Conservation (phyloP, 1,284 basidiomycete genomes). For the Trametes pubescens region DNA sequence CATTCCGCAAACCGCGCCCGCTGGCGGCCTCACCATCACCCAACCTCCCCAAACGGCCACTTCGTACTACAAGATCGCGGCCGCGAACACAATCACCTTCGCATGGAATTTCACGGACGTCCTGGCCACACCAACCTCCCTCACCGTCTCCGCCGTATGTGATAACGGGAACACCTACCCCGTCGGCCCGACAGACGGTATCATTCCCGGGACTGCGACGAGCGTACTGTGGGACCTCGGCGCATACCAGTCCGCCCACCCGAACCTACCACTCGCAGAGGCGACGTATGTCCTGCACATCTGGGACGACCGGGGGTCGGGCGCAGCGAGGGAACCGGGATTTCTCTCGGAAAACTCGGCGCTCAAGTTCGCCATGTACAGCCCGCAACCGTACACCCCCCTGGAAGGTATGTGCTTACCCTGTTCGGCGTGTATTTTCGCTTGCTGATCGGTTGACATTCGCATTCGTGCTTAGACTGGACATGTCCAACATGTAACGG, state of each 20-base stretch:
- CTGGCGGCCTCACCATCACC: conserved; percentile 75
- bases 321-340: conserved; percentile 66
- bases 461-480: conserved; percentile 65
- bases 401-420: conserved; percentile 64
- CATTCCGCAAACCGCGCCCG: conserved; percentile 66
- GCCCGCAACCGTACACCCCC: conserved; percentile 80
- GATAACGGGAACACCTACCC: conserved; percentile 90
- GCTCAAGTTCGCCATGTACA: conserved; percentile 87
- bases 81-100: conserved; percentile 80
- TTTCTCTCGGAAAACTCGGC: conserved; percentile 74
- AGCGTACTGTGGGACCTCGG: conserved; percentile 85
- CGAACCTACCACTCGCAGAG: conserved; percentile 73
- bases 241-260: conserved; percentile 74
- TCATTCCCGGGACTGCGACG: conserved; percentile 76
- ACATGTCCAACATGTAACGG: conserved; percentile 73
- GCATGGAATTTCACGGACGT: conserved; percentile 91
- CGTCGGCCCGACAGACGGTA: conserved; percentile 80
- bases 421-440: conserved; percentile 17
- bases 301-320: conserved; percentile 80
- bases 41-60: conserved; percentile 82
- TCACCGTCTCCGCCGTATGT: conserved; percentile 86
- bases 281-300: conserved; percentile 82
- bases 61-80: conserved; percentile 91
- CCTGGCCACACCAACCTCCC: conserved; percentile 67
- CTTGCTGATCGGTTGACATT: conserved; percentile 12